These are phyloP conservation scores for Gnomoniopsis sp. DNA, from an alignment of 2,329 filamentous ascomycete genomes.

Conservation along the genomic window DNA sequence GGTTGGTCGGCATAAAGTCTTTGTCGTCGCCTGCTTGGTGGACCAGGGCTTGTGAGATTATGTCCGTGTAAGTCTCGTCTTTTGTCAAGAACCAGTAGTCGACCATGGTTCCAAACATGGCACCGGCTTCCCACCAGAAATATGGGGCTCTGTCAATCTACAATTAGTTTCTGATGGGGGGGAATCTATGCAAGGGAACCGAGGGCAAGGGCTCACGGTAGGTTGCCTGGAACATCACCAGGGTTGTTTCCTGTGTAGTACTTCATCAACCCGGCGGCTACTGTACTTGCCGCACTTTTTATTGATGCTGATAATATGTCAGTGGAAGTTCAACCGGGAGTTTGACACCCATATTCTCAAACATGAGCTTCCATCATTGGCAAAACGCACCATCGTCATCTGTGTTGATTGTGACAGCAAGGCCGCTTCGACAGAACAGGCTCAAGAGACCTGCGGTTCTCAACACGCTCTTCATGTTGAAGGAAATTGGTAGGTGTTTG, in stretches of 20 bases:
- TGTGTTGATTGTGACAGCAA: slow-evolving; percentile 21
- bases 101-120: slow-evolving; percentile 67
- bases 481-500: background rate
- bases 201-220: slow-evolving; percentile 32
- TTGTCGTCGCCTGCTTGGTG: slow-evolving; percentile 57
- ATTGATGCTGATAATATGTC: slow-evolving; percentile 44
- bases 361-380: no score
- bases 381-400: slow-evolving; percentile 22
- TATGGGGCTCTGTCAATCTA: slow-evolving; percentile 37
- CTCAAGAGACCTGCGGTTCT: slow-evolving; percentile 13
- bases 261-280: slow-evolving; percentile 44
- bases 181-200: background rate
- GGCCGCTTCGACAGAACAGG: slow-evolving; percentile 19
- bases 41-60: slow-evolving; percentile 55
- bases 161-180: slow-evolving; percentile 25
- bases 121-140: slow-evolving; percentile 64
- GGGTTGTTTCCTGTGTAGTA: slow-evolving; percentile 58
- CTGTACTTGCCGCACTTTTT: slow-evolving; percentile 43
- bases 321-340: slow-evolving; percentile 19
- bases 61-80: slow-evolving; percentile 60
- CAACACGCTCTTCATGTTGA: slow-evolving; percentile 21
- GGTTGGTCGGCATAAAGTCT: slow-evolving; percentile 67
- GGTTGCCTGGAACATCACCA: slow-evolving; percentile 54
- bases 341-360: no score
- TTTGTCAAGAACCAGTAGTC: slow-evolving; percentile 72